Evolutionary conservation across 2,329 filamentous ascomycete species (phyloP).

Genomic region (Arthroderma uncinatum): DNA sequence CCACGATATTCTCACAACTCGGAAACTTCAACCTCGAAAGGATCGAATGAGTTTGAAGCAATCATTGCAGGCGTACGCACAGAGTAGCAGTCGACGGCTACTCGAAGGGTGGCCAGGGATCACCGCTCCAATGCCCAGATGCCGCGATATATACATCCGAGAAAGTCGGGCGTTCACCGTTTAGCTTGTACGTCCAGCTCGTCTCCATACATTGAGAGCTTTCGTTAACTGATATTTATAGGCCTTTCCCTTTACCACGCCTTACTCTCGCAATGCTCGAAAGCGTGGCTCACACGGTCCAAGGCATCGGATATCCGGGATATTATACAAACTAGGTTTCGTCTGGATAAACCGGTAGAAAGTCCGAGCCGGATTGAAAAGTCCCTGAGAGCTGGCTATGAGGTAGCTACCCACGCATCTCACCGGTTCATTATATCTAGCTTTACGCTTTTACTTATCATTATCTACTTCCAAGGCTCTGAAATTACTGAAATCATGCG

Average conservation of each 20-base stretch:
- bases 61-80: neutral
- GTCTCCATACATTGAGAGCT: neutral
- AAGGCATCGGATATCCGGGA: conserved; percentile 20
- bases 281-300: conserved; percentile 19
- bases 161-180: conserved; percentile 31
- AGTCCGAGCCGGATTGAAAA: conserved; percentile 31
- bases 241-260: conserved; percentile 37
- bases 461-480: conserved; percentile 22
- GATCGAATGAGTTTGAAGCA: neutral
- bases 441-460: neutral
- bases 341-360: conserved; percentile 27
- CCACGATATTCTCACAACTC: neutral
- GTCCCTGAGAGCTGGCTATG: conserved; percentile 33
- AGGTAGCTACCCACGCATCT: conserved; percentile 20
- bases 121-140: conserved; percentile 19
- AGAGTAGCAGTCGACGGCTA: neutral
- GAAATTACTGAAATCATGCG: conserved; percentile 28
- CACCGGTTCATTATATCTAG: neutral
- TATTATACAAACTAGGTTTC: conserved; percentile 30
- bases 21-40: neutral
- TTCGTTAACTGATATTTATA: conserved; percentile 15
- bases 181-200: conserved; percentile 31
- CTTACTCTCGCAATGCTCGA: conserved; percentile 33
- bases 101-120: neutral
- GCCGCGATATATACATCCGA: conserved; percentile 28